Evolutionary conservation across 257 asterid genomes (phyloP), one percentile per base, ranked within the genome.

Genomic region (Solanum bulbocastanum): DNA sequence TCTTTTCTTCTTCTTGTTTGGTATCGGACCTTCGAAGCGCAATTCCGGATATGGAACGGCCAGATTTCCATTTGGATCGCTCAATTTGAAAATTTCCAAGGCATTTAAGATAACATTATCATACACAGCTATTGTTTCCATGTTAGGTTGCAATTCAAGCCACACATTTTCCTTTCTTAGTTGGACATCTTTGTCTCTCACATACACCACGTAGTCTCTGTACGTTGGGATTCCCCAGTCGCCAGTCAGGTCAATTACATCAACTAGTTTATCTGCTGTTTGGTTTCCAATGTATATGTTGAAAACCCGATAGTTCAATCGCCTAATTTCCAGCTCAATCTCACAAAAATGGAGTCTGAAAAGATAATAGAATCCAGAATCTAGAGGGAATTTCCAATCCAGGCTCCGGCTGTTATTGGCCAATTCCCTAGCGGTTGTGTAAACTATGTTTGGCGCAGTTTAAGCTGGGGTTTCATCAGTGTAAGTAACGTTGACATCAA

Each of bases 311-410:
- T 2, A 1, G 42, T 39, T 39, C 3, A 8, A 8, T 39, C 10
- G 10, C 10, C 0, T 39, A 8, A 39, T 8, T 39, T 39, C 10
- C 10, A 7, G 42, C 3, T 39, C 10, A 39, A 8, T 4, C 91
- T 93, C 95, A 39, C 96, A 93, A 40, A 93, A 94, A 88, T 94
- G 94, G 91, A 94, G 86, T 35, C 96, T 87, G 36, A 93, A 86
- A 25, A 94, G 88, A 58, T 93, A 93, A 27, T 10, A 0, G 76
- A 92, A 93, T 42, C 96, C 96, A 6, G 94, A 88, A 85, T 94
- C 93, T 20, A 94, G 91, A 1, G 87, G 74, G 62, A 94, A 93
- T 2, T 0, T 10, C 98, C 98, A 94, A 10, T 88, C 90, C 89
- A 94, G 72, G 33, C 56, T 15, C 3, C 0, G 11, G 81, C 91